Evolutionary conservation across 345 rosid genomes (phyloP), one percentile per base, ranked within the genome.

Genomic region (Lagerstroemia speciosa): DNA sequence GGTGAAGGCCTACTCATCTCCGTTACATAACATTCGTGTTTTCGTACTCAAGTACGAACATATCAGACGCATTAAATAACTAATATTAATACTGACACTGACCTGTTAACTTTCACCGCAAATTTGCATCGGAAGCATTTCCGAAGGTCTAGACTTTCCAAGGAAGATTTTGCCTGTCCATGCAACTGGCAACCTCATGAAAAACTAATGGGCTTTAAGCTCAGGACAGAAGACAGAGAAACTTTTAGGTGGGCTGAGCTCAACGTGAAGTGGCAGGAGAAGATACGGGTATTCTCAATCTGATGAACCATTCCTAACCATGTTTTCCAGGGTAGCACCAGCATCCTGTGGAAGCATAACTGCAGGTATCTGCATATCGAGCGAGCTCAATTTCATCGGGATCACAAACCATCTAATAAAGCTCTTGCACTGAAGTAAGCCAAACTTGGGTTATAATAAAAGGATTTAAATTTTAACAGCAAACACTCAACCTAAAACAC

Each of bases 401-500:
- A 52, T 95, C 98, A 74, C 99, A 95, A 38, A 95, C 97, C 99
- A 95, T 95, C 85, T 95, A 92, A 82, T 92, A 95, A 62, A 95
- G 96, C 73, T 91, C 98, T 95, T n/a, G 83, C 72, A 74, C 20
- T 33, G 61, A 52, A 41, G 69, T 58, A 40, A 67, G 52, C 65
- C 37, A 34, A 43, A 37, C 62, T 41, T 8, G 22, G 8, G 19
- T 69, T 32, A n/a, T 27, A 27, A 58, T 12, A 43, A 55, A 45
- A 38, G n/a, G n/a, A 65, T 22, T 60, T 10, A 8, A 34, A 41
- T 37, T 62, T 67, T 31, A 55, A 24, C 40, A 31, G 19, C 12
- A 22, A n/a, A n/a, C n/a, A n/a, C n/a, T n/a, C n/a, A n/a, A n/a
- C n/a, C n/a, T n/a, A n/a, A n/a, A n/a, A n/a, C n/a, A n/a, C n/a